These are phyloP conservation scores for Moniliella sp. DNA, from an alignment of 1,284 basidiomycete species.

Conservation along the genomic window DNA sequence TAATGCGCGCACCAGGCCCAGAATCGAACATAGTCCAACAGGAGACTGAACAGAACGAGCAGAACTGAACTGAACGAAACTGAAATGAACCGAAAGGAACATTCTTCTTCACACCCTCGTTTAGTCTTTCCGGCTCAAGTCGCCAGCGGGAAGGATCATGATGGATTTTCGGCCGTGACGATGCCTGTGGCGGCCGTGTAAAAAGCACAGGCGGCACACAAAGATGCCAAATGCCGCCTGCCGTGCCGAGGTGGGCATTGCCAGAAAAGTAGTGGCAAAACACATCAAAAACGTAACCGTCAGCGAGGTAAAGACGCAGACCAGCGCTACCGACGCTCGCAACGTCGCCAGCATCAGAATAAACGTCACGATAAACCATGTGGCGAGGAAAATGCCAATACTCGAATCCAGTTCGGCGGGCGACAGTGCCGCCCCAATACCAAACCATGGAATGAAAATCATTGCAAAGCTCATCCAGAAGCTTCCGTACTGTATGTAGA, in stretches of 20 bases:
- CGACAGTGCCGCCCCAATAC: conserved; percentile 9
- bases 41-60: no score
- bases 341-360: conserved; percentile 4
- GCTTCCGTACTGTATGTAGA: no score
- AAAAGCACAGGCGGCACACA: no score
- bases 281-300: conserved; percentile 39
- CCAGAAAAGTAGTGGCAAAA: conserved; percentile 22
- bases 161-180: no score
- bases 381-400: conserved; percentile 6
- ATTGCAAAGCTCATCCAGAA: conserved; percentile 24
- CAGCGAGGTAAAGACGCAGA: conserved; percentile 52
- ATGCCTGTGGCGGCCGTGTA: no score
- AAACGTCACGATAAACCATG: conserved; percentile 17
- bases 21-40: no score
- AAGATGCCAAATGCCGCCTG: conserved; percentile 11
- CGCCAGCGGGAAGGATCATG: no score
- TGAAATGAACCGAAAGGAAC: no score
- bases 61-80: no score
- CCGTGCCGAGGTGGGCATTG: conserved; percentile 9
- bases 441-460: conserved; percentile 20
- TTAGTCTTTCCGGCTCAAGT: no score
- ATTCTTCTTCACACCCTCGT: no score
- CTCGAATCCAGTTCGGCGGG: conserved; percentile 6
- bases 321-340: conserved; percentile 15
- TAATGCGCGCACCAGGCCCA: no score